phyloP scores from a whole-genome alignment of 2,329 filamentous ascomycete species.

The Xylariaceae sp. region DNA sequence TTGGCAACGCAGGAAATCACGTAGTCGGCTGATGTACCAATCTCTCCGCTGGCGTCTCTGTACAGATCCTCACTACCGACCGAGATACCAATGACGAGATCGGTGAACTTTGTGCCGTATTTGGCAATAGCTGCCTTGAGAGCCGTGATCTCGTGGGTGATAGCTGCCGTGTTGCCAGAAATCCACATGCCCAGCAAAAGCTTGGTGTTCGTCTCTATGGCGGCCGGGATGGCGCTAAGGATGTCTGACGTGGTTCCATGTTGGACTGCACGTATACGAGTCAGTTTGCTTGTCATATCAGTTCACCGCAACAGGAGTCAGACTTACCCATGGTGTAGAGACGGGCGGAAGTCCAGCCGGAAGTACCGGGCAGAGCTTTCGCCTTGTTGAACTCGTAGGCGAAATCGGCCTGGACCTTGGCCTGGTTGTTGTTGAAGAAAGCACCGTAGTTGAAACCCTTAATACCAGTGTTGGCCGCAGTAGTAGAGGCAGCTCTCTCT shows the following conservation, averaged over 20 bases:
- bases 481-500: constrained; percentile 18
- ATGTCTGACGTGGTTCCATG: constrained; percentile 45
- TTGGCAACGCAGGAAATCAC: constrained; percentile 56
- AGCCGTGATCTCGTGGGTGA: constrained; percentile 46
- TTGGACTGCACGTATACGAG: constrained; percentile 24
- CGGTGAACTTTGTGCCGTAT: constrained; percentile 38
- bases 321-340: constrained; percentile 32
- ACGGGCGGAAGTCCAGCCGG: constrained; percentile 30
- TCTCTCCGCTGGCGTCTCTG: constrained; percentile 38
- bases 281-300: not conserved
- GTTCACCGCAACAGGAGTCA: not conserved
- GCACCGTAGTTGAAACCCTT: constrained; percentile 34
- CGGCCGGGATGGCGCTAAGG: constrained; percentile 64
- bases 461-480: constrained; percentile 17
- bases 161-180: constrained; percentile 33
- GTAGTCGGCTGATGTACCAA: constrained; percentile 37
- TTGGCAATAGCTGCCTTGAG: constrained; percentile 44
- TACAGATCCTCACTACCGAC: constrained; percentile 57
- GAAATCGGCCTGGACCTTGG: constrained; percentile 29
- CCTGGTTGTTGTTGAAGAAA: constrained; percentile 31
- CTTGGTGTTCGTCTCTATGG: constrained; percentile 44
- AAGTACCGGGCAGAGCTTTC: constrained; percentile 27
- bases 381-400: constrained; percentile 31
- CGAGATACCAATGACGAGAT: constrained; percentile 49
- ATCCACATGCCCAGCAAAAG: constrained; percentile 54